A percentile compares a stretch with the other conserved stretches of the same genome.
phyloP scores from a whole-genome alignment of 176 grass and related monocot species.

The Bothriochloa decipiens region DNA sequence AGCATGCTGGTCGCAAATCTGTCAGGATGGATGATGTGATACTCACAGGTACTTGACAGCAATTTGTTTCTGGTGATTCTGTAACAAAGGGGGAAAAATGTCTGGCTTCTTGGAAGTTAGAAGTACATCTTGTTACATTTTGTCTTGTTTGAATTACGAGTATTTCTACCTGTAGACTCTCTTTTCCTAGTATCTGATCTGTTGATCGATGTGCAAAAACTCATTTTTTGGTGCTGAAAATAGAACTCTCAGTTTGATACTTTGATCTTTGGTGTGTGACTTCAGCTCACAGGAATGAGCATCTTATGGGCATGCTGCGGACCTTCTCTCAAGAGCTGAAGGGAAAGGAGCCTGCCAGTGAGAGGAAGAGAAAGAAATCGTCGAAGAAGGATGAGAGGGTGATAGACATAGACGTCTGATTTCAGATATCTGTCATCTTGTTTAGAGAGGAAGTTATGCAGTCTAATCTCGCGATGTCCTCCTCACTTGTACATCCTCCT shows the following conservation, averaged over 20 bases:
- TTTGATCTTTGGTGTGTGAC: conserved; percentile 16
- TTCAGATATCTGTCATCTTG: not conserved
- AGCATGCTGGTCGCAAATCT: conserved; percentile 87
- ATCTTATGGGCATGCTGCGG: conserved; percentile 64
- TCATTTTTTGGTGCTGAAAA: not conserved
- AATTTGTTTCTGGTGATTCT: conserved; percentile 15
- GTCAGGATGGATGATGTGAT: conserved; percentile 85
- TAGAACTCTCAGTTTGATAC: conserved; percentile 1
- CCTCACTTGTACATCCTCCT: not conserved
- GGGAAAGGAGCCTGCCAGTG: conserved; percentile 61
- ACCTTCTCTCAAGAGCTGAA: conserved; percentile 73
- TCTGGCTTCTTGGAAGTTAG: not conserved
- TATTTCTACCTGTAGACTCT: not conserved
- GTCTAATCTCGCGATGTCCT: not conserved
- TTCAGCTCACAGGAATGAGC: conserved; percentile 85
- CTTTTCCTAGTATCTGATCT: not conserved
- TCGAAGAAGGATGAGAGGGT: conserved; percentile 58
- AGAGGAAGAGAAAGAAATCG: conserved; percentile 77
- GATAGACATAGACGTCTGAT: conserved; percentile 27
- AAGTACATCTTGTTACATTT: not conserved
- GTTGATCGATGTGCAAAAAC: not conserved
- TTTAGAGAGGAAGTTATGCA: not conserved
- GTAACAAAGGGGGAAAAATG: conserved; percentile 8
- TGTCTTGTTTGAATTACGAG: conserved; percentile 2
- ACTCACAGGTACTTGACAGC: conserved; percentile 63